Conservation (phyloP, 495 filamentous ascomycete genomes). For the Tetracladium setigerum region DNA sequence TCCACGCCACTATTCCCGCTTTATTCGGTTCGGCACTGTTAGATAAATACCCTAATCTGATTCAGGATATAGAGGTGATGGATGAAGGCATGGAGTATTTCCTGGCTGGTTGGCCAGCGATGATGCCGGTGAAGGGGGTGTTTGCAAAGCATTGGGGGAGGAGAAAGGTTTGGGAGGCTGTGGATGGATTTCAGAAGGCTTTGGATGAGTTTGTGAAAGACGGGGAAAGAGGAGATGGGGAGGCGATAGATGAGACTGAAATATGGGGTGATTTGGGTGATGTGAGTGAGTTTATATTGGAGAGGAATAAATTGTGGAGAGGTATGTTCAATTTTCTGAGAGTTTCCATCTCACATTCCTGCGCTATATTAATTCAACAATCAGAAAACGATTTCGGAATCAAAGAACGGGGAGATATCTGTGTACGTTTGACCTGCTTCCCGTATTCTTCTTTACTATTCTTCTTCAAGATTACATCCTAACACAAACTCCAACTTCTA, state of each 20-base stretch:
- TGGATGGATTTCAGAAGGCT: slow-evolving; percentile 42
- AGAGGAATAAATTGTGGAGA: slow-evolving; percentile 26
- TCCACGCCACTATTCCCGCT: slow-evolving; percentile 38
- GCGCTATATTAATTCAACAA: neutral
- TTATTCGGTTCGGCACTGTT: slow-evolving; percentile 49
- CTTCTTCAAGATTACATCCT: slow-evolving; percentile 46
- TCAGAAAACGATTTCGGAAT: slow-evolving; percentile 9
- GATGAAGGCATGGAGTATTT: slow-evolving; percentile 46
- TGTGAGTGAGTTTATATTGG: slow-evolving; percentile 39
- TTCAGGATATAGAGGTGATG: slow-evolving; percentile 47
- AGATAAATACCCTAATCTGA: slow-evolving; percentile 43
- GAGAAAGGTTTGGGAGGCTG: slow-evolving; percentile 35
- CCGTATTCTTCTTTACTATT: slow-evolving; percentile 17
- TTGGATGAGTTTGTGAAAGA: slow-evolving; percentile 35
- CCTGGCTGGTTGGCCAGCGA: slow-evolving; percentile 43
- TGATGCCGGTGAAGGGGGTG: slow-evolving; percentile 40
- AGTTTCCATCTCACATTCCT: neutral
- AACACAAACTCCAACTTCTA: slow-evolving; percentile 43
- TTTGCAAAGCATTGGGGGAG: slow-evolving; percentile 46
- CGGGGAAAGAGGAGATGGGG: slow-evolving; percentile 22
- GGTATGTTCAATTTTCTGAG: slow-evolving; percentile 4
- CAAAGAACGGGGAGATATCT: slow-evolving; percentile 18
- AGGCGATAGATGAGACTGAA: slow-evolving; percentile 24
- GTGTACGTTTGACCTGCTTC: slow-evolving; percentile 6
- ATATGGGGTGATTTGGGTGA: slow-evolving; percentile 47